Evolutionary conservation across 2,329 filamentous ascomycete genomes (phyloP), one percentile per base, ranked within the genome.

Genomic region (Xylariaceae sp.): DNA sequence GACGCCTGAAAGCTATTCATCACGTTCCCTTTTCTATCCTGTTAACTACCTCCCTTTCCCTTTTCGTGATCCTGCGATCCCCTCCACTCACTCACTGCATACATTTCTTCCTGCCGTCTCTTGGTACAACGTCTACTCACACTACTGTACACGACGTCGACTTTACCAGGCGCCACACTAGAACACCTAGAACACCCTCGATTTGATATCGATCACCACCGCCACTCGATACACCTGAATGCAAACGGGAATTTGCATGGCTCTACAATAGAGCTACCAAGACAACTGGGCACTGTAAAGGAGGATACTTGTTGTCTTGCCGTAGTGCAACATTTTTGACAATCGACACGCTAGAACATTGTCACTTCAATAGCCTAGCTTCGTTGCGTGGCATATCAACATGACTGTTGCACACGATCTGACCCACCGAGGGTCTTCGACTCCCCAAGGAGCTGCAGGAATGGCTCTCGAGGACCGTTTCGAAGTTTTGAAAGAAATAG

Each of bases 401-500:
- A 94, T 94, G 87, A 87, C 86, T 34, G 80, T 88, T 66, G 76
- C 79, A 60, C 82, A 83, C 64, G 88, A 91, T 60, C 70, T 81
- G 58, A 77, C 84, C 65, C 79, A 83, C 57, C 79, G 86, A 63
- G 79, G 79, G 64, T 78, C 80, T 54, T 72, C 77, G 42, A 71
- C 72, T 63, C 59, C 75, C 68, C 62, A 68, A 45, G 59, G 62
- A 51, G 57, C 65, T 50, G 64, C 65, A 39, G 67, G 63, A 31
- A 57, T 83, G 68, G 78, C 81, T 40, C 80, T 98, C 40, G 90
- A 96, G 64, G 93, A 98, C 63, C 83, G 90, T 55, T 98, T 96
- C 63, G 91, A 98, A 67, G 83, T 98, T 41, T 72, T 98, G 62
- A 98, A 97, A 69, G 93, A 98, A 61, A 94, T 98, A 63, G 93